Conservation (phyloP, 1,284 basidiomycete species). For the Cryptococcus floricola region DNA sequence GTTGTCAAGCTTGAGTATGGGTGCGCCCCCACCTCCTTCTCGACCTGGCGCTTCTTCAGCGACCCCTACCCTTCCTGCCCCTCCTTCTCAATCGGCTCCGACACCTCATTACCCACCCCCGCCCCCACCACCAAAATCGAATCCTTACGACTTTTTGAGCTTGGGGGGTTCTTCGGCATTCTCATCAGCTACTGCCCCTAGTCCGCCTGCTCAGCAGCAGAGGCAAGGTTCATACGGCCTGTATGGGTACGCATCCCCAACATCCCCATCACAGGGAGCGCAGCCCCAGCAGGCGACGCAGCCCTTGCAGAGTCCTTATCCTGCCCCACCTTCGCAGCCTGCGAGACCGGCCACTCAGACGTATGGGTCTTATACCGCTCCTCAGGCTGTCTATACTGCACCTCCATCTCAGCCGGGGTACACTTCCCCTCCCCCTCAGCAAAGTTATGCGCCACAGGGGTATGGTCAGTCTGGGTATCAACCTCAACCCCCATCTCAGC, state of each 20-base stretch:
- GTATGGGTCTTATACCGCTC: slow-evolving; percentile 33
- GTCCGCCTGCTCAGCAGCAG: slow-evolving; percentile 9
- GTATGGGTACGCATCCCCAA: slow-evolving; percentile 5
- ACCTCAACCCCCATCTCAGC: slow-evolving; percentile 4
- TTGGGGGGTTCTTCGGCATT: slow-evolving; percentile 31
- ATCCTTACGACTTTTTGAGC: slow-evolving; percentile 42
- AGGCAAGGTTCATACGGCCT: slow-evolving; percentile 10
- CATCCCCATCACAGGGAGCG: slow-evolving; percentile 7
- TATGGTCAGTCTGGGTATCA: slow-evolving; percentile 5
- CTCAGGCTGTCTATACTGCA: slow-evolving; percentile 37
- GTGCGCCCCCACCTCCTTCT: slow-evolving; percentile 21
- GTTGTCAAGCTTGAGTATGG: slow-evolving; percentile 33
- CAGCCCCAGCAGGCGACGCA: slow-evolving; percentile 28
- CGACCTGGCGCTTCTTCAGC: slow-evolving; percentile 15
- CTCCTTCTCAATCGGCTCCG: slow-evolving; percentile 9
- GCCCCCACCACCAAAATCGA: slow-evolving; percentile 25
- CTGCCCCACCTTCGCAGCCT: slow-evolving; percentile 48
- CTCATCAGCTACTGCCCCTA: slow-evolving; percentile 13
- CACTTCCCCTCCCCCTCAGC: slow-evolving; percentile 15
- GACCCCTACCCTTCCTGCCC: slow-evolving; percentile 14
- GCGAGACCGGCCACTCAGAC: slow-evolving; percentile 5
- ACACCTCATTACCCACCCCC: slow-evolving; percentile 25
- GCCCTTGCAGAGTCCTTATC: slow-evolving; percentile 15
- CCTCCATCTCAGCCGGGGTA: slow-evolving; percentile 25
- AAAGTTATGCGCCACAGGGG: slow-evolving; percentile 9